These are phyloP conservation scores for Heracleum sosnowskyi DNA, from an alignment of 129 eudicot genomes.

Conservation along the genomic window DNA sequence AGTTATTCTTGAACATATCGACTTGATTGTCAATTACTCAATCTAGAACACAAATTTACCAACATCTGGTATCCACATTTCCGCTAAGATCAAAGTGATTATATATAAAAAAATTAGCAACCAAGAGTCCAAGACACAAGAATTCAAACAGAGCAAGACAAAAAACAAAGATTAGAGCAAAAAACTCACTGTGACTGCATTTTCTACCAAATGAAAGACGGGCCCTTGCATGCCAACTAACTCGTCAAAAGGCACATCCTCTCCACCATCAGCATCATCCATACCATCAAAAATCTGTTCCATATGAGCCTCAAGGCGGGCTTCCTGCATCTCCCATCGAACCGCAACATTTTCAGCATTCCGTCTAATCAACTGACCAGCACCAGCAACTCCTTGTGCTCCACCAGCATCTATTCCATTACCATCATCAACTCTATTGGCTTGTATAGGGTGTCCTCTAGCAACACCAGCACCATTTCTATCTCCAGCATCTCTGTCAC, in stretches of 20 bases:
- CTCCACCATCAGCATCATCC: slow-evolving; percentile 98
- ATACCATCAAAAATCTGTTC: slow-evolving; percentile 97
- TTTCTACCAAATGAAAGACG: slow-evolving; percentile 88
- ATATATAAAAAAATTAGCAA: background rate
- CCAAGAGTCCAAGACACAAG: background rate
- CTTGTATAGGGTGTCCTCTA: slow-evolving; percentile 70
- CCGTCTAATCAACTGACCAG: slow-evolving; percentile 81
- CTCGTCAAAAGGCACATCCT: slow-evolving; percentile 96
- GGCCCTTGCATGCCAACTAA: slow-evolving; percentile 98
- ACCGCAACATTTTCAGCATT: slow-evolving; percentile 99
- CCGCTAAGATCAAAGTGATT: background rate
- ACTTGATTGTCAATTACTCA: background rate
- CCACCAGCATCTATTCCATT: slow-evolving; percentile 71
- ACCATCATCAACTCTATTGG: slow-evolving; percentile 61
- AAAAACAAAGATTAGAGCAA: background rate
- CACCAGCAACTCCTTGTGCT: slow-evolving; percentile 84
- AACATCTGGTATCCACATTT: background rate
- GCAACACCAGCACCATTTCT: slow-evolving; percentile 88
- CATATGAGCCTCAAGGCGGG: slow-evolving; percentile 93
- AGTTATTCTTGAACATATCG: background rate
- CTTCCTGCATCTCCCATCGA: slow-evolving; percentile 93
- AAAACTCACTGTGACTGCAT: slow-evolving; percentile 81
- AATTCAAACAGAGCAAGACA: background rate
- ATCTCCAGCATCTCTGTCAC: slow-evolving; percentile 71
- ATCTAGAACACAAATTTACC: background rate